Base-by-base conservation (phyloP, 1,139 yeast genomes). In the Lodderomyces jiufengensis region DNA sequence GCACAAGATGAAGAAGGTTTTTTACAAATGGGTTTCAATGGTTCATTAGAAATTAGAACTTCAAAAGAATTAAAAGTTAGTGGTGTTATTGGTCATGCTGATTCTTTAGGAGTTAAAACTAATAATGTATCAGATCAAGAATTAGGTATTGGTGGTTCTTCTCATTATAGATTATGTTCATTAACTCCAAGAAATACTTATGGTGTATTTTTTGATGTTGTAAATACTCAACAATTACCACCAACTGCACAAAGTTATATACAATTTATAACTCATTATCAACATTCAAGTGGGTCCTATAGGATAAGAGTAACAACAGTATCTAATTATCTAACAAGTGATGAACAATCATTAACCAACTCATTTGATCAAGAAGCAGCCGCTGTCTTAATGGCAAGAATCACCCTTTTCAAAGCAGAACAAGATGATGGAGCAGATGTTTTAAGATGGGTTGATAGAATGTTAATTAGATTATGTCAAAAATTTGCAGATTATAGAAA, bases 351-450 rank as follows among this genome's bases (percentile, higher is more conserved):
- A n/a, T 63, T 70, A 49, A 69, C 80, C 16, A 73, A 68, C 48
- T 70, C 94, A n/a, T 92, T 92, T 60, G 99, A 92, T 63, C 98
- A 94, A 67, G 98, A 92, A 61, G 97, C 97, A 13, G 97, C 98
- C 9, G 96, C 97, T 7, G 97, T 90, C 1, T 71, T 92, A 46
- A 86, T 90, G 88, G 84, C 97, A 1, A 76, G 98, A 58, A 81
- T 92, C 40, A 95, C 97, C 4, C 88, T 92, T 36, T 84, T 77
- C 71, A 92, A 85, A 66, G 80, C 92, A 31, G 90, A 92, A 63
- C 84, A 78, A 50, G 76, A 69, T 42, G 76, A 70, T 45, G 76
- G 75, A 11, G 76, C 76, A 12, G 76, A 70, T 48, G 76, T 70
- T 4, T 63, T 70, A 45, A 60, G 76, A 49, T 70, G 76, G 76